A percentile compares a stretch with the other conserved stretches of the same genome.
Evolutionary conservation across 2,329 filamentous ascomycete species (phyloP).

Genomic region (Penicillium decumbens): DNA sequence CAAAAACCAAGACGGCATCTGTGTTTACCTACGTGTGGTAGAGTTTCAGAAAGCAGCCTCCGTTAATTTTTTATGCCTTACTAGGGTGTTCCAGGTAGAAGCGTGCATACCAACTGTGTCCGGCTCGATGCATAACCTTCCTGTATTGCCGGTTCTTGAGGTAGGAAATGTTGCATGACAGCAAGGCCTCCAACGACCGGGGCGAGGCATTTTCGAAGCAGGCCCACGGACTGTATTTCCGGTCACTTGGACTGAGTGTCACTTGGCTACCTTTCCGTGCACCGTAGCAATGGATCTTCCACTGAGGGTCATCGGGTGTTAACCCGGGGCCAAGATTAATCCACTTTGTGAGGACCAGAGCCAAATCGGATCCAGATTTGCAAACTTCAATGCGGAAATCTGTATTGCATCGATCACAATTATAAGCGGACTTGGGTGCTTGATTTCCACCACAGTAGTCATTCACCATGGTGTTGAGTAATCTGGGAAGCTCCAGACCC

Average conservation of each 20-base stretch:
- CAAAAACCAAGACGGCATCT: no score
- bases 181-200: no score
- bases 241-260: neutral
- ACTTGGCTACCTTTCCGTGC: neutral
- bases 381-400: neutral
- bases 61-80: no score
- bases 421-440: neutral
- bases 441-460: neutral
- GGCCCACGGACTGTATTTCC: neutral
- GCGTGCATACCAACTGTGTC: no score
- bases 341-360: neutral
- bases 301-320: neutral
- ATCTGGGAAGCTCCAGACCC: no score
- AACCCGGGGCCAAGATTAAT: neutral
- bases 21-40: no score
- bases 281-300: neutral
- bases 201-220: neutral
- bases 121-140: no score
- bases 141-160: no score
- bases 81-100: no score
- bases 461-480: neutral
- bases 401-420: neutral
- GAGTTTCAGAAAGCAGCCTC: no score
- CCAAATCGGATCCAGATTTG: neutral
- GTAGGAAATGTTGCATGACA: no score